Percentiles rank a stretch among this genome's conserved stretches.
Conservation (phyloP, 2,329 filamentous ascomycete genomes). For the Phaeosphaeria sp. region DNA sequence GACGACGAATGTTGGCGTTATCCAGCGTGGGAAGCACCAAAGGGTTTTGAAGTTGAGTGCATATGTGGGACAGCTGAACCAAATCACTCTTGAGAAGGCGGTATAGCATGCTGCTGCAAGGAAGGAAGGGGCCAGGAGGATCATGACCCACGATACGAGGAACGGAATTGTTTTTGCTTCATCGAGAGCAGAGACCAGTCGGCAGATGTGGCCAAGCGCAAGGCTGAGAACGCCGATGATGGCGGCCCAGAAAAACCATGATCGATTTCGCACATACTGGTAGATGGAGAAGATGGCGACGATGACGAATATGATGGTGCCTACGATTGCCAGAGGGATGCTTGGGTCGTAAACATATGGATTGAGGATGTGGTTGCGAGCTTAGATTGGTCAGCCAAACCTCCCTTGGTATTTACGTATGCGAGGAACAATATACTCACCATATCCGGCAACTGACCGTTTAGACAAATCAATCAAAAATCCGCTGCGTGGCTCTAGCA, state of each 20-base stretch:
- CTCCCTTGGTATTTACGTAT: background rate
- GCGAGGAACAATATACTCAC: slow-evolving; percentile 19
- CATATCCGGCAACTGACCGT: slow-evolving; percentile 24
- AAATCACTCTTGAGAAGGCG: slow-evolving; percentile 56
- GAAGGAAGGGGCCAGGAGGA: slow-evolving; percentile 58
- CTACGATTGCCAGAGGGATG: slow-evolving; percentile 52
- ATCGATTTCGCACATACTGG: slow-evolving; percentile 43
- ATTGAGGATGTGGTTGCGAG: slow-evolving; percentile 31
- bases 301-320: slow-evolving; percentile 51
- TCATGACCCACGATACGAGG: slow-evolving; percentile 53
- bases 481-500: slow-evolving; percentile 4
- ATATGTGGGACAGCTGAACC: slow-evolving; percentile 47
- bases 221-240: slow-evolving; percentile 52
- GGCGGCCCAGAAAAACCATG: slow-evolving; percentile 47
- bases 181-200: slow-evolving; percentile 51
- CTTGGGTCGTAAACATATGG: slow-evolving; percentile 60
- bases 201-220: slow-evolving; percentile 60
- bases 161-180: slow-evolving; percentile 44
- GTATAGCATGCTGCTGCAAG: slow-evolving; percentile 61
- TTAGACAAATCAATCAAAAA: slow-evolving; percentile 28
- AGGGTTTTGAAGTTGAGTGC: slow-evolving; percentile 51
- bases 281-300: slow-evolving; percentile 40
- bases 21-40: slow-evolving; percentile 52
- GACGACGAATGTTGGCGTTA: slow-evolving; percentile 58
- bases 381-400: slow-evolving; percentile 9